Evolutionary conservation across 2,329 filamentous ascomycete species (phyloP).

Genomic region (Botryosphaeria dothidea): DNA sequence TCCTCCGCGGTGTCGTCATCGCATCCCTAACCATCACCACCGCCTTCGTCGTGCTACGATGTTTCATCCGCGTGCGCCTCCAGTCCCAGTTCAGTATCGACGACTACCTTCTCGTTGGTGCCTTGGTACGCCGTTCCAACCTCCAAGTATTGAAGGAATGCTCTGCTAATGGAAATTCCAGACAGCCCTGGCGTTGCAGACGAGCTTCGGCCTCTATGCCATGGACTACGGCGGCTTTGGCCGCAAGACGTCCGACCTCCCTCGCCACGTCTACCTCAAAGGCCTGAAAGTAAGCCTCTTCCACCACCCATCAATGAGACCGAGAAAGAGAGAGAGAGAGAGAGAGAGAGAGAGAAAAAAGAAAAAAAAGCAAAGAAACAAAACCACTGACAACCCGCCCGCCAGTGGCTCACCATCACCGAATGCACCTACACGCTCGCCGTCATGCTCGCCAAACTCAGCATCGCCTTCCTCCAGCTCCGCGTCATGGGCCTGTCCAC

Average conservation of each 20-base stretch:
- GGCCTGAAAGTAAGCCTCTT: background rate
- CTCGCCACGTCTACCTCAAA: background rate
- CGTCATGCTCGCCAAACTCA: constrained; percentile 9
- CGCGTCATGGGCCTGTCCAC: constrained; percentile 11
- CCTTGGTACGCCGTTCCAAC: background rate
- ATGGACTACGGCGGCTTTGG: constrained; percentile 2
- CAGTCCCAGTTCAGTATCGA: constrained; percentile 10
- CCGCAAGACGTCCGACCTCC: background rate
- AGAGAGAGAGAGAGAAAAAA: no score
- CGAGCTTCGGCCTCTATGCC: background rate
- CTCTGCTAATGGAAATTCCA: background rate
- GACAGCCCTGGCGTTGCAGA: background rate
- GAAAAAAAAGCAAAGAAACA: no score
- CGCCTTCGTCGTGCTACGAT: background rate
- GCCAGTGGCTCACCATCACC: background rate
- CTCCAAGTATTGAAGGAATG: background rate
- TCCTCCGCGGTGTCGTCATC: background rate
- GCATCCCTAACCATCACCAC: background rate
- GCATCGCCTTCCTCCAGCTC: constrained; percentile 10
- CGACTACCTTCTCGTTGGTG: background rate
- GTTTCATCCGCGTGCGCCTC: background rate
- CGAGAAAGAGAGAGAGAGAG: no score
- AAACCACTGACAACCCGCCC: no score
- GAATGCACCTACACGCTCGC: constrained; percentile 9
- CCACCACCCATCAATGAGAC: no score